Conservation (phyloP, 805 yeast species). For the Wickerhamiella azymoides region DNA sequence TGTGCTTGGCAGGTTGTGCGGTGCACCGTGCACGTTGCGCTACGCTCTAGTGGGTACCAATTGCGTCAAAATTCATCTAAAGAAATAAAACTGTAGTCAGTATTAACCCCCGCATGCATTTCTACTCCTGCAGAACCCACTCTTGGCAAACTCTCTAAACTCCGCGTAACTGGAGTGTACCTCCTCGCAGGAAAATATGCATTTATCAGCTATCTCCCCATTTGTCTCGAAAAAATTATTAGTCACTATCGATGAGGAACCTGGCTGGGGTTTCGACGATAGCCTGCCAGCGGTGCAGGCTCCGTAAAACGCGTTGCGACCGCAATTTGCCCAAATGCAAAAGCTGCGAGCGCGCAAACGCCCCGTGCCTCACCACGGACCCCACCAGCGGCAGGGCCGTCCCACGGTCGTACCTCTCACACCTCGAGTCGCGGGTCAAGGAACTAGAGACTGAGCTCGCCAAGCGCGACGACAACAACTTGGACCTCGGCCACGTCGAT, state of each 20-base stretch:
- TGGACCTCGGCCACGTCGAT: constrained; percentile 5
- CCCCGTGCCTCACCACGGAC: constrained; percentile 70
- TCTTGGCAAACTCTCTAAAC: too few species aligned
- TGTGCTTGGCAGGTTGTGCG: too few species aligned
- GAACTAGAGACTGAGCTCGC: constrained; percentile 39
- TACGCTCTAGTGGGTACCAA: too few species aligned
- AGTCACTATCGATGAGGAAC: constrained; percentile 8
- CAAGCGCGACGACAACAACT: constrained; percentile 19
- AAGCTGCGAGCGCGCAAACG: constrained; percentile 49
- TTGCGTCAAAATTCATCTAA: too few species aligned
- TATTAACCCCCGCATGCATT: too few species aligned
- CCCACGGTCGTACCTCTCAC: constrained; percentile 57
- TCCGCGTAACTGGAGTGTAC: too few species aligned
- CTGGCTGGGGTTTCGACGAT: constrained; percentile 10
- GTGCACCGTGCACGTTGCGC: too few species aligned
- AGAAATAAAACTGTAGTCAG: too few species aligned
- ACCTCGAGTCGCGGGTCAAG: constrained; percentile 51
- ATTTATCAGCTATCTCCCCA: too few species aligned
- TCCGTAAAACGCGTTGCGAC: constrained; percentile 52
- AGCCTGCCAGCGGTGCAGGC: constrained; percentile 75
- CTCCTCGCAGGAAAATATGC: too few species aligned
- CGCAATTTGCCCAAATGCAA: constrained; percentile 53
- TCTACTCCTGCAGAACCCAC: too few species aligned
- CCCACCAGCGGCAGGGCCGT: constrained; percentile 80
- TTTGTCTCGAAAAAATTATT: constrained; percentile 16